Base-by-base conservation (phyloP, 2,329 filamentous ascomycete genomes). In the Penicillium brasilianum region DNA sequence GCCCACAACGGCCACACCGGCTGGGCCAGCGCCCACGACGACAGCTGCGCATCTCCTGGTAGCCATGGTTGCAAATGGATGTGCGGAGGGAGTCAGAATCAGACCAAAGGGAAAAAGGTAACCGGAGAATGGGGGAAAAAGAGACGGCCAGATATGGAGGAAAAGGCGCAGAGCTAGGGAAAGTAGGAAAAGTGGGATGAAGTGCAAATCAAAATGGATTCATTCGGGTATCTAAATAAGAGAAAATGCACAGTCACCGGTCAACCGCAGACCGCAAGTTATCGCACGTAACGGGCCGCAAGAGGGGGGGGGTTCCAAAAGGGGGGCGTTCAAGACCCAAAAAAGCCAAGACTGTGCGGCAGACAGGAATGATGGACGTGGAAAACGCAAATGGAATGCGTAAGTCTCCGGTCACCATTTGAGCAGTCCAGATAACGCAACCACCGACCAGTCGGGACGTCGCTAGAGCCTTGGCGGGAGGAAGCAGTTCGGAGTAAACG, bases 1-100 rank as follows among this genome's bases (percentile, higher is more conserved):
- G n/a, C 87, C 86, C 25, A 88, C 79, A 7, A 82, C 83, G 3
- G 85, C 86, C 58, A 88, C 81, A 58, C 87, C 87, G 46, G 83
- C 84, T 3, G 85, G 83, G 16, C 86, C 86, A 57, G 81, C 84
- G 54, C 86, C 86, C 20, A 87, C 83, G 2, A 88, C 85, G 1
- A 87, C 81, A 3, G 85, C 85, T 53, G 80, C 81, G 67, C 81
- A 86, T 68, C 68, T 75, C 46, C 72, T 70, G 16, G 72, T 62
- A 48, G 69, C 64, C 76, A 72, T 68, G 53, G 69, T 57, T 34
- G 43, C 28, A 3, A 54, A 16, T 1, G 25, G 16, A 28, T 53
- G 46, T 51, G 43, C 6, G 22, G 36, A 28, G 28, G 25, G 36
- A 34, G 32, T 16, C 32, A 54, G 30, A 39, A 34, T 11, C 25